A percentile compares a stretch with the other conserved stretches of the same genome.
Conservation (phyloP, 176 grass and related monocot species). For the Lolium perenne region DNA sequence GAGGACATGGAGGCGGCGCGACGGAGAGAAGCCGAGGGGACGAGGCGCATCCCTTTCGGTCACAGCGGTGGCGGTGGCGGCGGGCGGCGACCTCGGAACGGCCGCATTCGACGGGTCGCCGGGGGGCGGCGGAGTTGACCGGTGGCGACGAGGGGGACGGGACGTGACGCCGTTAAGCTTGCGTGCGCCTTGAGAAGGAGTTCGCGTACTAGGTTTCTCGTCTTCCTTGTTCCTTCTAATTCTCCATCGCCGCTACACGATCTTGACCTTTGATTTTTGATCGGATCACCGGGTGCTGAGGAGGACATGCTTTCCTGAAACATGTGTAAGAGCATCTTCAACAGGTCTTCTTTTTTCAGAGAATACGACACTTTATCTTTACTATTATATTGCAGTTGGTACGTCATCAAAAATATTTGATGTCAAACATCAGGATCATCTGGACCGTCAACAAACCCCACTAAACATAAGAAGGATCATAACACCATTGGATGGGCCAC, state of each 20-base stretch:
- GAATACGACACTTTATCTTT: too few relatives aligned
- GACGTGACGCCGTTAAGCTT: neutral
- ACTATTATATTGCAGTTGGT: too few relatives aligned
- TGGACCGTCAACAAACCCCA: too few relatives aligned
- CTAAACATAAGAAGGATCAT: too few relatives aligned
- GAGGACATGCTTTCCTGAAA: too few relatives aligned
- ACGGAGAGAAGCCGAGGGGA: constrained; percentile 26
- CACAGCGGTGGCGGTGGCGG: constrained; percentile 18
- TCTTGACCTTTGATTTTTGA: neutral
- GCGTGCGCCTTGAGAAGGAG: neutral
- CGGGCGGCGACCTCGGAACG: constrained; percentile 7
- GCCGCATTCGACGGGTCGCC: constrained; percentile 38
- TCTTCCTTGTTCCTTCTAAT: neutral
- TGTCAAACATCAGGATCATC: too few relatives aligned
- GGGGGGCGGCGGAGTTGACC: constrained; percentile 33
- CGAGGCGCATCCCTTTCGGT: constrained; percentile 44
- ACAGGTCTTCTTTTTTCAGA: too few relatives aligned
- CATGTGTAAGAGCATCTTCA: too few relatives aligned
- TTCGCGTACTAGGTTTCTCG: neutral
- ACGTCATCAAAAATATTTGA: too few relatives aligned
- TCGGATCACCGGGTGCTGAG: neutral
- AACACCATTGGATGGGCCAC: too few relatives aligned
- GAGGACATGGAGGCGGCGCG: constrained; percentile 55
- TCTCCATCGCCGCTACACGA: neutral
- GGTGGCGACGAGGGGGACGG: neutral